phyloP scores from a whole-genome alignment of 2,329 filamentous ascomycete species.

The Fusarium sp. region DNA sequence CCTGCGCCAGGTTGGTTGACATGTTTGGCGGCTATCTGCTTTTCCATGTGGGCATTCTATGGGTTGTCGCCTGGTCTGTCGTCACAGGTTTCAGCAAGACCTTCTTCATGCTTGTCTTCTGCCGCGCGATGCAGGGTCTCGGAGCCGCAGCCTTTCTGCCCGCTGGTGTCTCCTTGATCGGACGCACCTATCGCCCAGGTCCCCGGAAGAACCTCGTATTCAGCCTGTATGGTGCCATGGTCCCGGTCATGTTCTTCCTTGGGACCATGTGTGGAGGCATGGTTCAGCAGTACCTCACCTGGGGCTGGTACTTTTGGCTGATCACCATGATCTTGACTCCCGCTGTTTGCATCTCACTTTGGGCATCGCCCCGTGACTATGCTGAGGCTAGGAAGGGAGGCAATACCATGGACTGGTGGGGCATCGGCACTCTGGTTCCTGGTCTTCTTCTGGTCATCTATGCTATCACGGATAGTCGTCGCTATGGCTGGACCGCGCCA shows the following conservation, averaged over 20 bases:
- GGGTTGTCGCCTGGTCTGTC: constrained; percentile 75
- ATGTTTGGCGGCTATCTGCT: constrained; percentile 70
- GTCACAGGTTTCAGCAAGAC: constrained; percentile 74
- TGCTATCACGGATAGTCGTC: constrained; percentile 74
- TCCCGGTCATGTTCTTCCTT: constrained; percentile 66
- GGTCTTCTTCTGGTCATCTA: constrained; percentile 76
- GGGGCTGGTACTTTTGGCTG: constrained; percentile 78
- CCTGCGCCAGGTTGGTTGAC: constrained; percentile 69
- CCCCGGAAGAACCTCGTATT: constrained; percentile 76
- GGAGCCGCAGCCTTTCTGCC: constrained; percentile 77
- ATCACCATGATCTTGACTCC: constrained; percentile 58
- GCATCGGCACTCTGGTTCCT: constrained; percentile 63
- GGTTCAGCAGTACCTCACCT: constrained; percentile 67
- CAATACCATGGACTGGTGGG: constrained; percentile 71
- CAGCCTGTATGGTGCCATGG: constrained; percentile 67
- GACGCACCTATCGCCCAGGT: constrained; percentile 73
- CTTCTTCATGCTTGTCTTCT: constrained; percentile 75
- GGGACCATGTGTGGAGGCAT: constrained; percentile 76
- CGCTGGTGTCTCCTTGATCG: constrained; percentile 74
- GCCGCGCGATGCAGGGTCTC: constrained; percentile 76
- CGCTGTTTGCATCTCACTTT: constrained; percentile 60
- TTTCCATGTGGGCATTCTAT: constrained; percentile 66
- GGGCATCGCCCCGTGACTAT: constrained; percentile 54
- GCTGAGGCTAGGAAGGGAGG: constrained; percentile 45
- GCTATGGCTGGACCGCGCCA: constrained; percentile 72